These are phyloP conservation scores for Acanthamoeba healyi DNA, from an alignment of 208 protist species.

Conservation along the genomic window DNA sequence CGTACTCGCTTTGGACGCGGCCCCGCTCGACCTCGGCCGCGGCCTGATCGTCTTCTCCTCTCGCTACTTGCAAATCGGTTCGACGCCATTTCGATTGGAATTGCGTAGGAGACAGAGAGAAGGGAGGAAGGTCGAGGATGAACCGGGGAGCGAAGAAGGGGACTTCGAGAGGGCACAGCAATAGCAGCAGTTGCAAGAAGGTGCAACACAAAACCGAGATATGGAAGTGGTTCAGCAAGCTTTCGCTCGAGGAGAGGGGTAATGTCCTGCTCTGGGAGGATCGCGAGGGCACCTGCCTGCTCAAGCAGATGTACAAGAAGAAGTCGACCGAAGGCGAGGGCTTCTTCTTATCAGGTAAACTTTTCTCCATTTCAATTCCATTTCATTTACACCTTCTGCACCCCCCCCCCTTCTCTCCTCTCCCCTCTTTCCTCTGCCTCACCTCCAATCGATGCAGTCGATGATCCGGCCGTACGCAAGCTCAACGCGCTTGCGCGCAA, in stretches of 20 bases:
- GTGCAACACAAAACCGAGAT: constrained; percentile 41
- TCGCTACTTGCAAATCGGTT: too few species aligned
- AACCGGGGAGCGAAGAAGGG: neutral
- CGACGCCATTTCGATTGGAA: neutral
- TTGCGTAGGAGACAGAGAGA: neutral
- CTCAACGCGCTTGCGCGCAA: constrained; percentile 2
- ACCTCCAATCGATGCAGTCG: constrained; percentile 24
- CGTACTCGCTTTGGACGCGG: neutral
- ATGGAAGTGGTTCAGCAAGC: constrained; percentile 74
- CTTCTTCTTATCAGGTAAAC: constrained; percentile 60
- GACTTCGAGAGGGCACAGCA: neutral
- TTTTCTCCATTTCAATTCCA: constrained; percentile 37
- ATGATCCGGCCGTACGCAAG: constrained; percentile 40
- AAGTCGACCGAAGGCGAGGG: constrained; percentile 67
- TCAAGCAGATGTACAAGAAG: constrained; percentile 77
- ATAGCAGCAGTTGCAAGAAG: too few species aligned
- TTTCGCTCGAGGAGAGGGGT: constrained; percentile 60
- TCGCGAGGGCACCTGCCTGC: constrained; percentile 47
- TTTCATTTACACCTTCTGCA: neutral
- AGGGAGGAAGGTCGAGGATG: neutral
- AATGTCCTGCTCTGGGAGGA: constrained; percentile 74
- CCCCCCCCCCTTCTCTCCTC: too few species aligned
- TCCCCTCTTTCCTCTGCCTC: neutral
- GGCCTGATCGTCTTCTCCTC: neutral
- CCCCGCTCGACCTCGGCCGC: neutral